Conservation (phyloP, 768 basidiomycete genomes). For the Boletus fagicola region DNA sequence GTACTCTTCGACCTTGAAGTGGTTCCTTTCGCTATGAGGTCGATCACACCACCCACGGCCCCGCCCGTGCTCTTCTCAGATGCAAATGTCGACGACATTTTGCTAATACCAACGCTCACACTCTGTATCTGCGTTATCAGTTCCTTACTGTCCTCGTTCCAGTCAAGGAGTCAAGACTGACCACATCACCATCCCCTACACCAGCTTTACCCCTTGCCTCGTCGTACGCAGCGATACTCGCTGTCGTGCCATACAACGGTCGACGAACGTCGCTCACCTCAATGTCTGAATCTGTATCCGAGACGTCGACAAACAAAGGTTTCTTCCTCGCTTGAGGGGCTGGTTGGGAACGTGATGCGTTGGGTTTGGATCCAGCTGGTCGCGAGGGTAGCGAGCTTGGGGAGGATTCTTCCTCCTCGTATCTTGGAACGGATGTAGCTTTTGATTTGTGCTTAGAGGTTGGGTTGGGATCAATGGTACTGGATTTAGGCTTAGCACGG, state of each 20-base stretch:
- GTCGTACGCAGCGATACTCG: neutral
- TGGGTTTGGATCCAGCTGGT: neutral
- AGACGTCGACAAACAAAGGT: constrained; percentile 23
- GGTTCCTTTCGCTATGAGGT: constrained; percentile 7
- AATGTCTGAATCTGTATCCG: constrained; percentile 24
- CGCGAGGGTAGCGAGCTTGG: constrained; percentile 1
- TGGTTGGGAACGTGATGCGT: neutral
- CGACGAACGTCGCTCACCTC: constrained; percentile 16
- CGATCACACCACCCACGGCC: constrained; percentile 1
- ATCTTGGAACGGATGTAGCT: neutral
- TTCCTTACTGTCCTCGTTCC: neutral
- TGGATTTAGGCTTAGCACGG: constrained; percentile 12
- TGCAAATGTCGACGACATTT: neutral
- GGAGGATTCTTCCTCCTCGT: constrained; percentile 16
- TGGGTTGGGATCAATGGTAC: neutral
- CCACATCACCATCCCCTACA: neutral
- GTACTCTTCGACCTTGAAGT: neutral
- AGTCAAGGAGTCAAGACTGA: constrained; percentile 4
- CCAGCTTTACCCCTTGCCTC: neutral
- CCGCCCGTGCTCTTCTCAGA: neutral
- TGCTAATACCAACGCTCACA: neutral
- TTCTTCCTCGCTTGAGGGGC: constrained; percentile 7
- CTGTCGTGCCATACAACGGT: neutral
- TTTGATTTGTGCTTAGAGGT: constrained; percentile 1
- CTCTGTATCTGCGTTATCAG: constrained; percentile 10